Conservation (phyloP, 2,329 filamentous ascomycete species). For the Colletotrichum melonis region DNA sequence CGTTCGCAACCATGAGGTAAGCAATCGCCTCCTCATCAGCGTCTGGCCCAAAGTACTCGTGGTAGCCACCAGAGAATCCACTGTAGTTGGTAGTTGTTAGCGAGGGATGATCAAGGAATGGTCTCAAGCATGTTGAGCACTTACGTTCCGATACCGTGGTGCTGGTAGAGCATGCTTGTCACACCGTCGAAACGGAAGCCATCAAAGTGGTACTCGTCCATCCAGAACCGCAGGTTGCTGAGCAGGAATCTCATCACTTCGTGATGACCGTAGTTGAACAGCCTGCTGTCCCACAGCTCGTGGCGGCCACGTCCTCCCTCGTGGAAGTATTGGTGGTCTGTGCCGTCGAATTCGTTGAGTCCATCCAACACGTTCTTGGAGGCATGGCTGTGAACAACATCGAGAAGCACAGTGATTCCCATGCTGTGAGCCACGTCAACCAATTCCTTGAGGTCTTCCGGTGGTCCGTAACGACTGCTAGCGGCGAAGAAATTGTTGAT, state of each 20-base stretch:
- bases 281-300: constrained; percentile 93
- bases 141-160: constrained; percentile 97
- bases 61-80: constrained; percentile 96
- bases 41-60: constrained; percentile 92
- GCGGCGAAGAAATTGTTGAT: constrained; percentile 99
- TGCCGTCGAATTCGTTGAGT: constrained; percentile 94
- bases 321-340: constrained; percentile 97
- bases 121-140: constrained; percentile 45
- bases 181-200: constrained; percentile 98
- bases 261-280: constrained; percentile 97
- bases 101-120: background rate
- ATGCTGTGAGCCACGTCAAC: constrained; percentile 94
- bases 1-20: constrained; percentile 96
- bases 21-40: constrained; percentile 95
- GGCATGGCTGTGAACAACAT: constrained; percentile 97
- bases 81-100: constrained; percentile 57
- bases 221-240: constrained; percentile 97
- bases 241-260: constrained; percentile 96
- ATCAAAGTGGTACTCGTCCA: constrained; percentile 97
- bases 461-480: constrained; percentile 92
- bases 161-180: constrained; percentile 96
- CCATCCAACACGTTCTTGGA: constrained; percentile 98
- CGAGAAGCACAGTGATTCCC: constrained; percentile 90
- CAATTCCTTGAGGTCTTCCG: constrained; percentile 95
- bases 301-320: constrained; percentile 85